Evolutionary conservation across 2,329 filamentous ascomycete genomes (phyloP).

Genomic region (Fusarium nelsonii): DNA sequence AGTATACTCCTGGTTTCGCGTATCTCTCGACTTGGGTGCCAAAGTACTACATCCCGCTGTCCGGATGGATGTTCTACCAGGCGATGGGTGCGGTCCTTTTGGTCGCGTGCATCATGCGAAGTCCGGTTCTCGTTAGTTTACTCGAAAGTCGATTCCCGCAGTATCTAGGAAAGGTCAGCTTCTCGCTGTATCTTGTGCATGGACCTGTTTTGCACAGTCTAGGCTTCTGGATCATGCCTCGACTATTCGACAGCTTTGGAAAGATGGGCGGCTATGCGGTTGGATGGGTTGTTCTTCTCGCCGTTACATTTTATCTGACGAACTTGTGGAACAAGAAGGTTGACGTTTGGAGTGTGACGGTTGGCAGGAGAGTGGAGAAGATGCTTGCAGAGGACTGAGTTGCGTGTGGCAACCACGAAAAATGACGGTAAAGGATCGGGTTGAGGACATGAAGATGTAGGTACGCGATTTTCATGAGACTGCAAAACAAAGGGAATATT

Average conservation of each 20-base stretch:
- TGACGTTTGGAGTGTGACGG: constrained; percentile 54
- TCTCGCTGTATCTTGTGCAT: constrained; percentile 58
- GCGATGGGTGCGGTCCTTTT: constrained; percentile 55
- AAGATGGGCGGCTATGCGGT: constrained; percentile 48
- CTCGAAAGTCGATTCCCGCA: constrained; percentile 52
- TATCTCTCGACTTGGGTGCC: constrained; percentile 52
- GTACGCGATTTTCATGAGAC: not conserved
- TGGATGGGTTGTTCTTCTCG: constrained; percentile 51
- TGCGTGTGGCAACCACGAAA: not conserved
- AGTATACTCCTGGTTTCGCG: constrained; percentile 55
- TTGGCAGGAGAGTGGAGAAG: constrained; percentile 54
- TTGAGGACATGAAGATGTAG: not conserved
- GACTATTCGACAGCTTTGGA: constrained; percentile 55
- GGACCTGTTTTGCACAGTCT: constrained; percentile 70
- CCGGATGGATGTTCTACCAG: constrained; percentile 57
- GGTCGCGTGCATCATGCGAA: constrained; percentile 53
- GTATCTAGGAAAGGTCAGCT: constrained; percentile 57
- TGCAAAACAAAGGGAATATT: not conserved
- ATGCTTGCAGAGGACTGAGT: constrained; percentile 26
- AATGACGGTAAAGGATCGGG: not conserved
- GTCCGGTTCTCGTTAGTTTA: constrained; percentile 44
- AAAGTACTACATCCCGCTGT: constrained; percentile 54
- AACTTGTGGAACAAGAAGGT: constrained; percentile 54
- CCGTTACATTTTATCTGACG: constrained; percentile 52
- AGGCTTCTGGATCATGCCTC: constrained; percentile 68